Evolutionary conservation across 164 flowering plant genomes (phyloP), one percentile per base, ranked within the genome.

Genomic region (Vitis rotundifolia): DNA sequence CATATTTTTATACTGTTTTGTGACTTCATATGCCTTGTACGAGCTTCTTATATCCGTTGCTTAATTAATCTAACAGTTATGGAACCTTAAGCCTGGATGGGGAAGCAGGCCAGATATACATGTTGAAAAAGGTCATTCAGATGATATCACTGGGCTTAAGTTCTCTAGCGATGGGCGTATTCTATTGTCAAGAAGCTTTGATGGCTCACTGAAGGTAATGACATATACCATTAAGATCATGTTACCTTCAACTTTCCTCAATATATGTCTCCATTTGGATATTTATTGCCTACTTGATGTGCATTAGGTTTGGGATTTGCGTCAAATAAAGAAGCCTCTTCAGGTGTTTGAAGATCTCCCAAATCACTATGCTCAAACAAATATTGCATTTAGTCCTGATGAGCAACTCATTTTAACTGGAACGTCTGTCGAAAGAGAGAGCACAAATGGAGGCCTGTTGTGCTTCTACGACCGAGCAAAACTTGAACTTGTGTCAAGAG

Each of bases 41-140:
- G 11, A 26, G 59, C 37, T n/a, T 58, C 52, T 75, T 61, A 31
- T 69, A 63, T 26, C 28, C 16, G 16, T 11, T 13, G 49, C 15
- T 50, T 29, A 11, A 63, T 49, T 67, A 47, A 16, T 47, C n/a
- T 60, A 61, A 48, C 78, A 96, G 98, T 75, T 96, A 72, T 96
- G 99, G 99, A 92, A 77, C 77, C 81, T 91, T 67, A 96, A 89
- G 82, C 91, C 99, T 73, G 99, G 97, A 63, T 96, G 98, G 98
- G 99, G 97, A 74, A 92, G 99, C 82, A 87, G 98, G 72, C 99
- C 99, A 68, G 98, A 96, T 73, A 78, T 89, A 28, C 73, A 82
- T 73, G 76, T 96, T 72, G 87, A 82, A 29, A 86, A 87, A 69
- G 84, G 76, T 69, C 99, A 96, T 79, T 75, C 81, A 61, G 99